Conservation (phyloP, 352 stramenopile genomes). For the Thraustochytrium striatum region DNA sequence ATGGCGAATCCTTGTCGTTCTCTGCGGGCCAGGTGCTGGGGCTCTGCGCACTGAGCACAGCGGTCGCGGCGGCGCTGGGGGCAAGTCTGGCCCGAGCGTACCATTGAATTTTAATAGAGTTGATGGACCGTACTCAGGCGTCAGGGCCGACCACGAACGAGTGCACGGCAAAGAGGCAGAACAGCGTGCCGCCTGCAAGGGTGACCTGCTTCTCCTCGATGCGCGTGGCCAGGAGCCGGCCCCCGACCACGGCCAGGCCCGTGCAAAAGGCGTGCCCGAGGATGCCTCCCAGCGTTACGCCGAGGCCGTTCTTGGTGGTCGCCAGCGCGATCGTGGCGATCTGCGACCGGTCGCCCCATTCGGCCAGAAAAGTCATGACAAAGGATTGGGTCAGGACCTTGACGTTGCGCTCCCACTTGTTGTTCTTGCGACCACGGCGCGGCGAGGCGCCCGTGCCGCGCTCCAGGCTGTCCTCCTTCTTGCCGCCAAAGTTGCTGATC, state of each 20-base stretch:
- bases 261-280: slow-evolving; percentile 96
- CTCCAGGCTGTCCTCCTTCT: neutral
- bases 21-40: no score
- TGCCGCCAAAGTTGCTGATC: neutral
- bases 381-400: slow-evolving; percentile 64
- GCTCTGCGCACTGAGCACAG: no score
- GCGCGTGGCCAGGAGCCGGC: slow-evolving; percentile 89
- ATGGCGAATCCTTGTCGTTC: no score
- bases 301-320: slow-evolving; percentile 85
- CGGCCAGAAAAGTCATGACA: slow-evolving; percentile 91
- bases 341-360: slow-evolving; percentile 97
- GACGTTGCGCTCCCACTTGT: no score
- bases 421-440: no score
- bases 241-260: slow-evolving; percentile 90
- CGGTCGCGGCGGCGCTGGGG: no score
- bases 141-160: no score
- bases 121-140: no score
- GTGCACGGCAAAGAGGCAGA: slow-evolving; percentile 93
- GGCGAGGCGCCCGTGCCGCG: no score
- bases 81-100: no score
- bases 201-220: slow-evolving; percentile 94
- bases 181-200: slow-evolving; percentile 87
- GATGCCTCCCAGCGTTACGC: slow-evolving; percentile 77
- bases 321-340: slow-evolving; percentile 98
- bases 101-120: no score